These are phyloP conservation scores for Penicillium canescens DNA, from an alignment of 495 filamentous ascomycete genomes.

Conservation along the genomic window DNA sequence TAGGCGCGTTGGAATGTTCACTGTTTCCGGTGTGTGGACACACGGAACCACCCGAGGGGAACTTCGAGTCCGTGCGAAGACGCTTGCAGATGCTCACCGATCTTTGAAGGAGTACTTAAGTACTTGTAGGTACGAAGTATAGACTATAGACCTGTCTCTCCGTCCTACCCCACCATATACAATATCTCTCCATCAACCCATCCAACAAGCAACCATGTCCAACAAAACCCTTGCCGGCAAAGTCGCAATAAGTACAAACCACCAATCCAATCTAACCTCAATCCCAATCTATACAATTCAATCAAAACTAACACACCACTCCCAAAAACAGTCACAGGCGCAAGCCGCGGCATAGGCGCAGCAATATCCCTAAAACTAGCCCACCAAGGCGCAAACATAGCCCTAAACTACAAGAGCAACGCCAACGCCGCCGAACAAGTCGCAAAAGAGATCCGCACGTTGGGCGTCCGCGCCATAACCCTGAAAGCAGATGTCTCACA, in stretches of 20 bases:
- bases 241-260: conserved; percentile 23
- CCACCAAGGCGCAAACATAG: conserved; percentile 40
- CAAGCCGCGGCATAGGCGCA: conserved; percentile 42
- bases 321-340: conserved; percentile 26
- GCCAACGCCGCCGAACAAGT: conserved; percentile 42
- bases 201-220: conserved; percentile 3
- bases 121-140: too few species aligned
- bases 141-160: too few species aligned
- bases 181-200: not conserved
- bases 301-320: not conserved
- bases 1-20: not conserved
- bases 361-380: conserved; percentile 41
- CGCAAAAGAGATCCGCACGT: conserved; percentile 44
- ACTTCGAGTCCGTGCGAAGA: too few species aligned
- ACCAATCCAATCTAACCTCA: not conserved
- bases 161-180: not conserved
- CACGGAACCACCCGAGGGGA: not conserved
- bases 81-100: conserved; percentile 9
- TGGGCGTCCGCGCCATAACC: conserved; percentile 45
- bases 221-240: conserved; percentile 27
- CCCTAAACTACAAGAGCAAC: conserved; percentile 38
- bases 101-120: not conserved
- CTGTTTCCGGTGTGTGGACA: not conserved
- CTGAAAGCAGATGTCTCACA: conserved; percentile 53
- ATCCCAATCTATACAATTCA: not conserved